Base-by-base conservation (phyloP, 129 eudicot species). In the Centaurea solstitialis region DNA sequence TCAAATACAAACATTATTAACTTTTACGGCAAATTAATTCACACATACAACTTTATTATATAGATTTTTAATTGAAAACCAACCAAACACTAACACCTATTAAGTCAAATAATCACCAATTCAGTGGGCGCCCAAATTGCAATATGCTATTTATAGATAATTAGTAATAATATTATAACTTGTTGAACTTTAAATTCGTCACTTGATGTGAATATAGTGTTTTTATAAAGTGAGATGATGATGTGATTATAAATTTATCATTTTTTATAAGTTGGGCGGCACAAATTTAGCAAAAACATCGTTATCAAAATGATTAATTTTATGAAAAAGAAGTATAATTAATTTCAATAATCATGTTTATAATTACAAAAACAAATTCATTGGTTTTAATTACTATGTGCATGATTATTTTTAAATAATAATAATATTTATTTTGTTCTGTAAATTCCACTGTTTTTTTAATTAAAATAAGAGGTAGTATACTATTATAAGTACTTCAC, bases 231-330 rank as follows among this genome's bases (percentile, higher is more conserved):
- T 62, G 50, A 28, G 20, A 38, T 30, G 67, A 65, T 65, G 64
- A 28, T 80, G 79, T 64, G 79, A 65, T 69, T 73, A 73, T 26
- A 43, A 80, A 38, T 43, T 30, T 73, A 22, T 20, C 40, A 73
- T 81, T 39, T 81, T 74, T 75, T 67, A 75, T 81, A 15, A 23
- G 15, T 57, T 22, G 76, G 76, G 80, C 85, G 85, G 80, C 80
- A 75, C 64, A 41, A 81, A 21, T 74, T 28, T 81, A 81, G 79
- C 79, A 66, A 68, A 11, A 47, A 43, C 68, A 45, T 81, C 79
- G 68, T 74, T 43, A 33, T 81, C 79, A 73, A 72, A 57, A 57
- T 57, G 65, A 57, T 57, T n/a, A 50, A 0, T 57, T 57, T 17
- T 57, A n/a, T n/a, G 18, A 13, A 17, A 5, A 57, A 57, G 15